phyloP scores from a whole-genome alignment of 805 yeast species.

The Metschnikowia aberdeeniae region DNA sequence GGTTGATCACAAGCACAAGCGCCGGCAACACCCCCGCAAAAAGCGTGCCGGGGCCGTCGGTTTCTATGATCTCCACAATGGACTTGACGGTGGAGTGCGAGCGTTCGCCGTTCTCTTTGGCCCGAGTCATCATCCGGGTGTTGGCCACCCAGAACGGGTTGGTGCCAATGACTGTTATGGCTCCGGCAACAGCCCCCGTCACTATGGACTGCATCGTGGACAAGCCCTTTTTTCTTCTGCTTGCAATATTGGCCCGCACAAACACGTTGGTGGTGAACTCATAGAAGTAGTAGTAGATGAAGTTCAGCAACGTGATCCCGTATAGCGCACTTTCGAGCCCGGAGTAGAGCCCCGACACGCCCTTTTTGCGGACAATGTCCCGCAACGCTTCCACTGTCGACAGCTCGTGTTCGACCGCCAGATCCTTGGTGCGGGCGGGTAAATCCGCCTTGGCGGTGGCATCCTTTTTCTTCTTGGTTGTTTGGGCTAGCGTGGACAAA shows the following conservation, averaged over 20 bases:
- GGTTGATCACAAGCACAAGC: conserved; percentile 77
- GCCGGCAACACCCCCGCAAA: conserved; percentile 90
- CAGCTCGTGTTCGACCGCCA: conserved; percentile 9
- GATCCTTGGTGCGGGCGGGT: neutral
- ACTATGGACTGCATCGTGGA: conserved; percentile 63
- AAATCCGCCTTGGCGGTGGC: conserved; percentile 11
- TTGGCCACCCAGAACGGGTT: conserved; percentile 96
- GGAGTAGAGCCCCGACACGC: conserved; percentile 66
- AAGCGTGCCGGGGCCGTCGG: conserved; percentile 67
- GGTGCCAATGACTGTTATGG: conserved; percentile 73
- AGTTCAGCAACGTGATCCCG: conserved; percentile 83
- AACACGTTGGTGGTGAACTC: conserved; percentile 59
- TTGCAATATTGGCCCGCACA: conserved; percentile 29
- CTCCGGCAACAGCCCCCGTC: conserved; percentile 85
- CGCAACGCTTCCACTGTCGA: conserved; percentile 26
- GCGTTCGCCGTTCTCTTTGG: conserved; percentile 23
- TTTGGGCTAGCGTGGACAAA: conserved; percentile 83
- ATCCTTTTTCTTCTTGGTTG: conserved; percentile 36
- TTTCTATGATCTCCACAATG: conserved; percentile 56
- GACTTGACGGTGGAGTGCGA: conserved; percentile 48
- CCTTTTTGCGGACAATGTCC: conserved; percentile 52
- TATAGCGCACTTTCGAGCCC: conserved; percentile 85
- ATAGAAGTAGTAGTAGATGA: conserved; percentile 86
- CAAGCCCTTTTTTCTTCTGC: conserved; percentile 35
- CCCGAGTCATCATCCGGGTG: conserved; percentile 73